A percentile compares a stretch with the other conserved stretches of the same genome.
These are phyloP conservation scores for Picea glauca DNA, from an alignment of 75 land plant genomes.

Conservation along the genomic window DNA sequence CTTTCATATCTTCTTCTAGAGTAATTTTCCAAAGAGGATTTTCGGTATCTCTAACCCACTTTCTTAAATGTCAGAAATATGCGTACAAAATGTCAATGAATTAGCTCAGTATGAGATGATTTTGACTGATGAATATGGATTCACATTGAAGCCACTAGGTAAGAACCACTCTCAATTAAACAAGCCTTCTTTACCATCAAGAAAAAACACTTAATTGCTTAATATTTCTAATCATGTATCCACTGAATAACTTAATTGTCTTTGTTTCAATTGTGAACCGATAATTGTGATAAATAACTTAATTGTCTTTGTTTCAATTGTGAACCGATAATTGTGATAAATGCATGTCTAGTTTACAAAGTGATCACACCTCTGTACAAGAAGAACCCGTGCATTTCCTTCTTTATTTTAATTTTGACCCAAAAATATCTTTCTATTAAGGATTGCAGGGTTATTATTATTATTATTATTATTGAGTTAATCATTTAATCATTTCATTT, in stretches of 20 bases:
- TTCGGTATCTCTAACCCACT: not conserved
- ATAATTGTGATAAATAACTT: not conserved
- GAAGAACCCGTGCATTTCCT: not conserved
- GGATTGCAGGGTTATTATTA: not conserved
- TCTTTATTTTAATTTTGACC: not conserved
- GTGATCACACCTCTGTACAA: not conserved
- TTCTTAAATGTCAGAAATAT: constrained; percentile 57
- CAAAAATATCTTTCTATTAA: not conserved
- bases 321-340: not conserved
- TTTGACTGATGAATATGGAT: constrained; percentile 93
- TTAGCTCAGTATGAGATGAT: constrained; percentile 75
- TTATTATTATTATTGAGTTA: too few relatives aligned
- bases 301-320: not conserved
- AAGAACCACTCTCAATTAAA: constrained; percentile 2
- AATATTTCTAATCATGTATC: not conserved
- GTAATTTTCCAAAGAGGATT: not conserved
- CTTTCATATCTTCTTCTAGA: not conserved
- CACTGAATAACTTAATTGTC: not conserved
- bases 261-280: not conserved
- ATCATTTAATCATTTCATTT: too few relatives aligned
- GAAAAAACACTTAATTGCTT: too few relatives aligned
- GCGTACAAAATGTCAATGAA: constrained; percentile 85
- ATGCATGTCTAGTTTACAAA: not conserved
- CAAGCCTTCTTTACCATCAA: not conserved
- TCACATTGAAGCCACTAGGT: constrained; percentile 88